Percentiles rank a stretch among this genome's conserved stretches.
Conservation (phyloP, 305 asterid genomes). For the Rubia balearica region DNA sequence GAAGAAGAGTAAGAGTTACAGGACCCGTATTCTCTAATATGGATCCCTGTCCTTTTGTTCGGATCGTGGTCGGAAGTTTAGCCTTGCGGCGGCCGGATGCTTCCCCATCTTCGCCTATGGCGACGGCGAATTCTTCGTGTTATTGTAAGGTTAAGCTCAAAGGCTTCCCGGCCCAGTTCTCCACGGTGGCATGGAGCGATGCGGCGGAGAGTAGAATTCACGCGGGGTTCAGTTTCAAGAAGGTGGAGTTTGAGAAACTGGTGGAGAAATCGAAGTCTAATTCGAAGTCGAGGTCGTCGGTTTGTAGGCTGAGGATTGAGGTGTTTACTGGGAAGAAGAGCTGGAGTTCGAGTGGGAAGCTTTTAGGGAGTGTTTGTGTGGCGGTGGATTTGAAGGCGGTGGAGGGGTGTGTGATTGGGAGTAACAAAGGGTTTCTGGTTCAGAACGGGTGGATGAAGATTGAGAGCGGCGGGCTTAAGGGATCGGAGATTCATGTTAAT, state of each 20-base stretch:
- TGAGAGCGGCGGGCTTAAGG: constrained; percentile 25
- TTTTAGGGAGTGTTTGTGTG: constrained; percentile 47
- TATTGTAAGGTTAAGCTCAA: constrained; percentile 64
- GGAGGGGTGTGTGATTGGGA: constrained; percentile 34
- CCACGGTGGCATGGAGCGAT: constrained; percentile 41
- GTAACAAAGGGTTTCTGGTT: constrained; percentile 33
- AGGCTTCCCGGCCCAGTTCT: constrained; percentile 41
- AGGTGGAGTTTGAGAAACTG: constrained; percentile 46
- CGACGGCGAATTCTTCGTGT: constrained; percentile 12
- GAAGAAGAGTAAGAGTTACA: not conserved
- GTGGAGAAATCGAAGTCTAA: constrained; percentile 28
- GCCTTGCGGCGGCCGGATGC: constrained; percentile 35
- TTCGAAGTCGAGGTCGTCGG: constrained; percentile 7
- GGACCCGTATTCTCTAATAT: constrained; percentile 20
- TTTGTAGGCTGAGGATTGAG: constrained; percentile 38
- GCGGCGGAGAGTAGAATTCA: constrained; percentile 48
- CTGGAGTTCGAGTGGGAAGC: constrained; percentile 34
- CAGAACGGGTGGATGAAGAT: constrained; percentile 73
- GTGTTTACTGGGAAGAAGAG: constrained; percentile 33
- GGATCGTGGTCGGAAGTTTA: constrained; percentile 55
- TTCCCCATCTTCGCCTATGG: constrained; percentile 12
- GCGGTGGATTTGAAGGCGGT: constrained; percentile 55
- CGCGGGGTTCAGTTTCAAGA: constrained; percentile 52
- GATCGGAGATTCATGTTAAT: constrained; percentile 41
- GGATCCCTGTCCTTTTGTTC: constrained; percentile 94